Evolutionary conservation across 257 asterid species (phyloP), one percentile per base, ranked within the genome.

Genomic region (Rauvolfia tetraphylla): DNA sequence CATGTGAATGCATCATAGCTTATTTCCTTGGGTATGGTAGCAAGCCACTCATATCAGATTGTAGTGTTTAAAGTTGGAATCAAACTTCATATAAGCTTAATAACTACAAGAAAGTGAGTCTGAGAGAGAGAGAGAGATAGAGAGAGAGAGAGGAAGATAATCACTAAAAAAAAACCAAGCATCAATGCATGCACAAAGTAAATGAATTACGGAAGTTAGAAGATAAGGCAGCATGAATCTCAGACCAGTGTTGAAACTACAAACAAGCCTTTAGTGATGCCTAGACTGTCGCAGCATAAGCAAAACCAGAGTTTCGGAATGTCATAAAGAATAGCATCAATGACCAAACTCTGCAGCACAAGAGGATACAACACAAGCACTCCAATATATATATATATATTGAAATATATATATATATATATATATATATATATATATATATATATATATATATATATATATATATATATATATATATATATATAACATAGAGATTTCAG

Each of bases 221-320:
- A 34, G 46, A 65, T 34, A 18, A 9, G 46, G 71, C 11, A 34
- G 25, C 36, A 49, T 71, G 15, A 46, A 49, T 5, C 44, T 48
- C 10, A n/a, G 25, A 46, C 75, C 63, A 49, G 18, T 49, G 75
- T 25, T 71, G 61, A 71, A 48, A 71, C 38, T 22, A 71, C 39
- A 49, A 31, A 49, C 23, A 10, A 71, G 62, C 63, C 74, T 48
- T 17, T 31, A 20, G 23, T 6, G 44, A 18, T 63, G 17, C 31
- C 74, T 20, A 7, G 63, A 7, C 22, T 3, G 17, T 15, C 9
- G 27, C 31, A 3, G 42, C 25, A 49, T 49, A 3, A 7, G 44
- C 22, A 71, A 7, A 20, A 71, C 42, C 36, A 71, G 46, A 33
- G 15, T 2, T 23, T 13, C 15, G 34, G 10, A 72, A 5, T n/a